Evolutionary conservation across 305 asterid genomes (phyloP), one percentile per base, ranked within the genome.

Genomic region (Plantago coronopus): DNA sequence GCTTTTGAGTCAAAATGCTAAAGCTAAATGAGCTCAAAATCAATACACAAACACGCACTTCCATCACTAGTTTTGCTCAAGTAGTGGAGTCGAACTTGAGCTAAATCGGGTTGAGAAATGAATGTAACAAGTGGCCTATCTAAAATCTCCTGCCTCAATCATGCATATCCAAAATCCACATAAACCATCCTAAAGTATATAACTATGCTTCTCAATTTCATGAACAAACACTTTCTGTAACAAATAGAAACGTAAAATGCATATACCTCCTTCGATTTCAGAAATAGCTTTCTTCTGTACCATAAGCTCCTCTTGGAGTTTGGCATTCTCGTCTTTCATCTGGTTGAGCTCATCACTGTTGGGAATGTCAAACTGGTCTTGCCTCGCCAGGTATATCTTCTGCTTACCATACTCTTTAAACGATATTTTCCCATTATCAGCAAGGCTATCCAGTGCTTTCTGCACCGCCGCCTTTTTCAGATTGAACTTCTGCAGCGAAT

Each of bases 321-420:
- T 85, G 34, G 83, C 66, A 66, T 86, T 93, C 54, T 79, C 81
- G 71, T 85, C 87, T 70, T 93, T 89, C 96, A 93, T 93, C 64
- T 68, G 82, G 70, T 69, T 82, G 65, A 93, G 96, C 83, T 93
- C 96, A 57, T 93, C 95, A 22, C 11, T 75, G 63, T 93, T 86
- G 13, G 94, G 96, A 79, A 93, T 93, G 50, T 84, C 79, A 56
- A 89, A 93, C 81, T 93, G 99, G 72, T 93, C 99, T 77, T 93
- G 97, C 73, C 82, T 76, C 51, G 97, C 99, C 66, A 93, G 62
- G 73, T 87, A 93, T 63, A 93, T 78, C 70, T 93, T 93, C 88
- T 89, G 97, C 81, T 93, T 93, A n/a, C 98, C 99, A 62, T 89
- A 93, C 73, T 93, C 99, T 65, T 85, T 93, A 69, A 87, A 93